phyloP scores from a whole-genome alignment of 176 grass and related monocot genomes.

The Musa beccarii region DNA sequence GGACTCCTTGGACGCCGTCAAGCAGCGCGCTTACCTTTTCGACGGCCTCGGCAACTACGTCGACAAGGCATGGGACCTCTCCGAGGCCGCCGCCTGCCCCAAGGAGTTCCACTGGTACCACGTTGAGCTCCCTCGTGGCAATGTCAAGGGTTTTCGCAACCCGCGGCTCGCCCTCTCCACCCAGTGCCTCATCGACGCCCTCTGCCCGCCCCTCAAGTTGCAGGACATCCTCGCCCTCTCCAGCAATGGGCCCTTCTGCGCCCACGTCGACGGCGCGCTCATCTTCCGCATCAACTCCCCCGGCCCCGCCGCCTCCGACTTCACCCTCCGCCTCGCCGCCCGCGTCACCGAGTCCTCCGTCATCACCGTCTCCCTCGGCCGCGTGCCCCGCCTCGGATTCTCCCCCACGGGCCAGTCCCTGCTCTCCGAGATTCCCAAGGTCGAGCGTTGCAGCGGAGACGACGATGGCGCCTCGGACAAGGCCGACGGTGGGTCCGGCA shows the following conservation, averaged over 20 bases:
- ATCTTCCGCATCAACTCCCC: conserved; percentile 69
- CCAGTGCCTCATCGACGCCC: conserved; percentile 69
- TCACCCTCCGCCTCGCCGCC: conserved; percentile 62
- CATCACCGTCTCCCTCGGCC: conserved; percentile 68
- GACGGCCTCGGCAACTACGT: conserved; percentile 1
- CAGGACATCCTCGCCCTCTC: conserved; percentile 85
- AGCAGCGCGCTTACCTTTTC: conserved; percentile 8
- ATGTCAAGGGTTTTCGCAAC: background rate
- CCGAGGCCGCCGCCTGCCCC: conserved; percentile 16
- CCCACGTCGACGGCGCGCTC: conserved; percentile 32
- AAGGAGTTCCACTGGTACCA: conserved; percentile 71
- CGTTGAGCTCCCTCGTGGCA: conserved; percentile 57
- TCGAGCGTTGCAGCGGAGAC: conserved; percentile 33
- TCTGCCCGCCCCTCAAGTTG: conserved; percentile 80
- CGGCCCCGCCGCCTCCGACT: conserved; percentile 52
- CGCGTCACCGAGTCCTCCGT: conserved; percentile 65
- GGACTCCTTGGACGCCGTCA: background rate
- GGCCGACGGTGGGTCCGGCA: background rate
- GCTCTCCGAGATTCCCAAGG: conserved; percentile 72
- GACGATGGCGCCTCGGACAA: conserved; percentile 14
- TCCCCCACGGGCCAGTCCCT: conserved; percentile 48
- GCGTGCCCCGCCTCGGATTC: conserved; percentile 71
- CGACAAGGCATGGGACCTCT: background rate
- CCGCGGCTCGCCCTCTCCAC: conserved; percentile 59
- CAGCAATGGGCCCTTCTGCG: conserved; percentile 66